Conservation (phyloP, 257 asterid genomes). For the Solanum chmielewskii region DNA sequence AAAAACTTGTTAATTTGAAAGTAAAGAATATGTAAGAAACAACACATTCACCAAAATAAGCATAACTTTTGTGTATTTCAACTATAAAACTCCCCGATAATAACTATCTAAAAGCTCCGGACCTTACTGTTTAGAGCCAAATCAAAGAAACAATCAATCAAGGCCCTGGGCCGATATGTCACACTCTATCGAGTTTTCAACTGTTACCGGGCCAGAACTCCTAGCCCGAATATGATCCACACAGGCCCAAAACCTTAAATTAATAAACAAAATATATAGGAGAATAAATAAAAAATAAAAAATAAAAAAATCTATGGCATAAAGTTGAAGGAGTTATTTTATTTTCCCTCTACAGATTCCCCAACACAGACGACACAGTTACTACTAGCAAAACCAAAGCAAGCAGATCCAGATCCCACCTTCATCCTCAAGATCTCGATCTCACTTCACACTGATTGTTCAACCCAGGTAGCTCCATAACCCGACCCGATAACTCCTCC, state of each 20-base stretch:
- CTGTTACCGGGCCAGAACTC: background rate
- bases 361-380: background rate
- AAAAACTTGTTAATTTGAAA: too few relatives aligned
- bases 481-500: background rate
- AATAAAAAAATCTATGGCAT: background rate
- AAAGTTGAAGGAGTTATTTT: background rate
- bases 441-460: background rate
- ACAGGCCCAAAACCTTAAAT: background rate
- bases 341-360: background rate
- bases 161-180: background rate
- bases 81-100: too few relatives aligned
- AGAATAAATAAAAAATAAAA: background rate
- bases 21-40: background rate
- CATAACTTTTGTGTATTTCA: background rate
- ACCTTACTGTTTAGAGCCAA: background rate
- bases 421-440: slow-evolving; percentile 1
- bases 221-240: background rate
- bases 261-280: background rate
- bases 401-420: slow-evolving; percentile 53
- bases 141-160: background rate
- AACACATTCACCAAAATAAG: background rate
- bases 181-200: background rate
- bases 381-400: background rate
- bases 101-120: background rate
- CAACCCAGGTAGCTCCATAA: slow-evolving; percentile 7